phyloP scores from a whole-genome alignment of 2,329 filamentous ascomycete species.

The Beauveria asiatica region DNA sequence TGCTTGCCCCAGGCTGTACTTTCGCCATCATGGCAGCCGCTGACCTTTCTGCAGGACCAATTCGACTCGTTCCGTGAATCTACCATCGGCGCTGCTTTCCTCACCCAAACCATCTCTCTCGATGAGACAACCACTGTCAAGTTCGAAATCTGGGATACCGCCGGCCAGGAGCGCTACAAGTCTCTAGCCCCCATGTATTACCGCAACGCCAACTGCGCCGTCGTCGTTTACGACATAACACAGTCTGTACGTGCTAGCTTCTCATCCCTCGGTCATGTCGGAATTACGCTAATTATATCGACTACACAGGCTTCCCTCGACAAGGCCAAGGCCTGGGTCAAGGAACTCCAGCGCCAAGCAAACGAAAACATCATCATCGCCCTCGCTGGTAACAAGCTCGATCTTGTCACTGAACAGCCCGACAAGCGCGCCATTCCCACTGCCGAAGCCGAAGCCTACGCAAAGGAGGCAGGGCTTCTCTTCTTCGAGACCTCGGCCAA shows the following conservation, averaged over 20 bases:
- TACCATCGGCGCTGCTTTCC: conserved; percentile 95
- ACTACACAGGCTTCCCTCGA: conserved; percentile 74
- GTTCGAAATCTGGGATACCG: conserved; percentile 99
- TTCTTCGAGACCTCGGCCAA: conserved; percentile 99
- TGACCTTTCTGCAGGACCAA: conserved; percentile 63
- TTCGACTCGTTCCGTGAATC: conserved; percentile 97
- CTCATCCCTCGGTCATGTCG: not conserved
- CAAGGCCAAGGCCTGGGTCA: conserved; percentile 99
- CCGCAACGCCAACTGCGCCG: conserved; percentile 96
- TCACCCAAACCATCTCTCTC: conserved; percentile 97
- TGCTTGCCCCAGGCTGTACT: not conserved
- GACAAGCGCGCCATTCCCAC: conserved; percentile 90
- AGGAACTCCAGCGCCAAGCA: conserved; percentile 95
- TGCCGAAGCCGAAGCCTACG: conserved; percentile 90
- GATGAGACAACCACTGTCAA: conserved; percentile 98
- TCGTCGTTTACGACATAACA: conserved; percentile 98
- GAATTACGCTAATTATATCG: conserved; percentile 13
- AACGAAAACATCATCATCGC: conserved; percentile 99
- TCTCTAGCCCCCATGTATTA: conserved; percentile 99
- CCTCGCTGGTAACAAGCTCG: conserved; percentile 93
- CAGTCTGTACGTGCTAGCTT: conserved; percentile 66
- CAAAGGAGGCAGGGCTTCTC: conserved; percentile 81
- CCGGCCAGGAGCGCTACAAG: conserved; percentile 97
- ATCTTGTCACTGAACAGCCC: conserved; percentile 87
- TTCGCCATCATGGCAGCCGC: conserved; percentile 10